Evolutionary conservation across 148 eudicot genomes (phyloP), one percentile per base, ranked within the genome.

Genomic region (Chenopodium album): DNA sequence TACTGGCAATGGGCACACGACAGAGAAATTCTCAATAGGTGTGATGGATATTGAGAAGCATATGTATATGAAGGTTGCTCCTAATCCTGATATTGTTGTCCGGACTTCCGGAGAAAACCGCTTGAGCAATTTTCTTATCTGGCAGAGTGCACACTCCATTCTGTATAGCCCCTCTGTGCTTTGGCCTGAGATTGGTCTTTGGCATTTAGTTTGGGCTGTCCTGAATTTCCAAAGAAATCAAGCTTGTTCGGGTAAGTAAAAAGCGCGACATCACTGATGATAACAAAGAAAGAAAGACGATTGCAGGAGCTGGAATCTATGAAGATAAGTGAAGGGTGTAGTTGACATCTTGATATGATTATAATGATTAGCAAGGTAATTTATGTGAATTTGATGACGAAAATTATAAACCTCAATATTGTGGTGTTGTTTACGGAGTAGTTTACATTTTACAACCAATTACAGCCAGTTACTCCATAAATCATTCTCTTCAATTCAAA

Each of bases 91-190:
- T 81, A 88, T 92, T 48, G 66, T 92, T 37, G 82, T 92, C 17
- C 90, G 94, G 10, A 88, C 94, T 64, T 91, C 97, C 66, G 97
- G 97, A 8, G 97, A 90, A 88, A 85, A 89, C 64, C 92, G 97
- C 2, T 79, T 92, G 79, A 92, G 97, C 84, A 92, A 90, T 84
- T 92, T 92, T 76, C 92, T 92, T 11, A 77, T 91, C 56, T 91
- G 94, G 97, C 97, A 92, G 83, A 92, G 90, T 84, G 78, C 88
- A 17, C 13, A 19, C 29, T 87, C 90, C 75, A 47, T 88, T 64
- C 74, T 92, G 80, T 91, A 90, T 76, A 88, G 88, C 50, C 97
- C 94, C 1, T 79, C 89, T 14, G 88, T 79, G 41, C 87, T 92
- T 71, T 92, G 97, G 97, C 94, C 97, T 5, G 97, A 91, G 87